Base-by-base conservation (phyloP, 1,284 basidiomycete genomes). In the Irpex sp. region DNA sequence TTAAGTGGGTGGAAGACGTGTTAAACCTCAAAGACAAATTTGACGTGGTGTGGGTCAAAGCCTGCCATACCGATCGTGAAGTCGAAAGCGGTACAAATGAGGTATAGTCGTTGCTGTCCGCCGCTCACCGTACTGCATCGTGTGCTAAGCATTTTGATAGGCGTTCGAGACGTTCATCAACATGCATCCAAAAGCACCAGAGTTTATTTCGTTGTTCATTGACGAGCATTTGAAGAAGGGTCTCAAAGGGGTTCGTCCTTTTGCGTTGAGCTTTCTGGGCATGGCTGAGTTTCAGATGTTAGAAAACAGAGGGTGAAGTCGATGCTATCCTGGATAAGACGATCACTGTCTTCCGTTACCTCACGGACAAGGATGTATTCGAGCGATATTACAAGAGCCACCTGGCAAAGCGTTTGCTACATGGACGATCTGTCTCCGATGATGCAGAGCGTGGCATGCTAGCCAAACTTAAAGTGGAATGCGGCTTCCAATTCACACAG, bases 381-480 rank as follows among this genome's bases (percentile, higher is more conserved):
- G 97, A 99, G 77, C 86, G 94, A 26, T 99, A 99, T 77, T 99
- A 99, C 81, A 99, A 99, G 78, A 85, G 85, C 21, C 97, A 99
- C 74, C 87, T 99, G 17, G 94, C 97, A 8, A 95, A 96, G 73
- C 92, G 97, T 49, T 80, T 99, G 7, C 83, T 99, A 36, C 85
- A 88, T 52, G 88, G 87, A 9, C 88, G 95, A 17, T 97, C 94
- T 36, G 90, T 96, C 2, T 97, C 94, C 0, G 97, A 99, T 73
- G 97, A 99, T 75, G 97, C 97, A 1, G 97, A 99, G 75, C 89
- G 94, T 59, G 94, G 93, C 63, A 98, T 99, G 97, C 86, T 99
- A 11, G 92, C 95, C 59, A 99, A 98, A 78, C 88, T 99, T 73
- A 99, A 99, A 80, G 84, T 98, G 48, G 96, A 99, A 77, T 94